Evolutionary conservation across 257 asterid species (phyloP), one percentile per base, ranked within the genome.

Genomic region (Sherardia arvensis): DNA sequence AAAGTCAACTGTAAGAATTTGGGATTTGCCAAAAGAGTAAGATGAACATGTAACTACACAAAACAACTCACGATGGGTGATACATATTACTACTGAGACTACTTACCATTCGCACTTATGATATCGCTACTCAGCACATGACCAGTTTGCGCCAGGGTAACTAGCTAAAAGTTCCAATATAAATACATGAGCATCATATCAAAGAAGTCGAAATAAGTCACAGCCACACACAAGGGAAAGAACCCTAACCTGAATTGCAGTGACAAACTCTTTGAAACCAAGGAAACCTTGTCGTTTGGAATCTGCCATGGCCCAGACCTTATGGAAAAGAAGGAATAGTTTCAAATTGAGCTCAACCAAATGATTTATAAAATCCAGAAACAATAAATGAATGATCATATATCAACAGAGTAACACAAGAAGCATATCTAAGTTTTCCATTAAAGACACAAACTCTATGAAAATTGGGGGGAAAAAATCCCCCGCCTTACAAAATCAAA

Each of bases 271-370:
- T 73, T 74, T 93, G 64, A 93, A 74, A 72, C 96, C 95, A 62
- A 92, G 97, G 79, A 84, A 89, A 8, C 99, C 99, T 76, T 89
- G 99, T 70, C 97, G 74, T 70, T 80, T 93, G 21, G 95, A 79
- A 85, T 93, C 99, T 71, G 99, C 91, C 51, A 93, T 80, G 12
- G 99, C 97, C 97, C 97, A 93, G 58, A 90, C 95, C 99, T 93
- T 18, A 54, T 56, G 45, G 62, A 59, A 53, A 30, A 47, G 33
- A 49, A 30, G 21, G 47, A 66, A 40, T 60, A 73, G 32, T 25
- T 15, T 68, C 47, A 59, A 27, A 29, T 20, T 2, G 30, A 48
- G 56, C 68, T 29, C 68, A 48, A 62, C 27, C 36, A 40, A 25
- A 27, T 28, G 20, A 58, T 28, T 27, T 12, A 27, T 10, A 59